Percentiles rank a stretch among this genome's conserved stretches.
Evolutionary conservation across 768 basidiomycete species (phyloP).

Genomic region (Russula earlei): DNA sequence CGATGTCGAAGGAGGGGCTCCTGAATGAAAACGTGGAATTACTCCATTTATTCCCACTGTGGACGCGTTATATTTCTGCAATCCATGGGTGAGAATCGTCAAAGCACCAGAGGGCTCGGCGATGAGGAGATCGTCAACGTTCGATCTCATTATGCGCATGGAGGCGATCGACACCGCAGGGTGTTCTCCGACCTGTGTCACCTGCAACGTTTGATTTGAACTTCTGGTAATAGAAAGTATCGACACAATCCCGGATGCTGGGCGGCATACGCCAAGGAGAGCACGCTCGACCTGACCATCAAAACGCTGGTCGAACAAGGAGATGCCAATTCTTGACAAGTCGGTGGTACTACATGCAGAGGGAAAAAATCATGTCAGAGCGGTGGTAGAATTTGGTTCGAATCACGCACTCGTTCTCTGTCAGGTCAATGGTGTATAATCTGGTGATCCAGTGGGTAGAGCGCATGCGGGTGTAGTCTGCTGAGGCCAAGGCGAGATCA

Average conservation of each 20-base stretch:
- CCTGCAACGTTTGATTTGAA: conserved; percentile 35
- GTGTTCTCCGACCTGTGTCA: conserved; percentile 30
- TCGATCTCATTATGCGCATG: conserved; percentile 51
- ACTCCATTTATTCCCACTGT: background rate
- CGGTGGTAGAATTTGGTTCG: background rate
- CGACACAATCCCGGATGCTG: conserved; percentile 34
- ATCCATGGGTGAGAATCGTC: conserved; percentile 53
- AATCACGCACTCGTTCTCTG: conserved; percentile 37
- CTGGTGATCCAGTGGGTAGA: conserved; percentile 67
- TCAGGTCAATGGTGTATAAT: conserved; percentile 41
- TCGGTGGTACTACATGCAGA: conserved; percentile 13
- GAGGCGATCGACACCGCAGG: conserved; percentile 46
- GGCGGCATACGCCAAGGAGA: conserved; percentile 47
- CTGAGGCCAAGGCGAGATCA: conserved; percentile 32
- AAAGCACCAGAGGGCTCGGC: conserved; percentile 48
- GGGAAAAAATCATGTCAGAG: background rate
- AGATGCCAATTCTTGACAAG: conserved; percentile 44
- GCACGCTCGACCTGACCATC: conserved; percentile 45
- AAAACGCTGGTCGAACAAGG: conserved; percentile 56
- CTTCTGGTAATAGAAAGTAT: conserved; percentile 40
- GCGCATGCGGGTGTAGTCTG: conserved; percentile 58
- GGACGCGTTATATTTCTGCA: conserved; percentile 28
- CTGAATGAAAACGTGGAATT: background rate
- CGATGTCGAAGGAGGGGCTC: background rate
- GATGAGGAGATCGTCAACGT: conserved; percentile 61